These are phyloP conservation scores for Boletus sp. DNA, from an alignment of 1,284 basidiomycete species.

Conservation along the genomic window DNA sequence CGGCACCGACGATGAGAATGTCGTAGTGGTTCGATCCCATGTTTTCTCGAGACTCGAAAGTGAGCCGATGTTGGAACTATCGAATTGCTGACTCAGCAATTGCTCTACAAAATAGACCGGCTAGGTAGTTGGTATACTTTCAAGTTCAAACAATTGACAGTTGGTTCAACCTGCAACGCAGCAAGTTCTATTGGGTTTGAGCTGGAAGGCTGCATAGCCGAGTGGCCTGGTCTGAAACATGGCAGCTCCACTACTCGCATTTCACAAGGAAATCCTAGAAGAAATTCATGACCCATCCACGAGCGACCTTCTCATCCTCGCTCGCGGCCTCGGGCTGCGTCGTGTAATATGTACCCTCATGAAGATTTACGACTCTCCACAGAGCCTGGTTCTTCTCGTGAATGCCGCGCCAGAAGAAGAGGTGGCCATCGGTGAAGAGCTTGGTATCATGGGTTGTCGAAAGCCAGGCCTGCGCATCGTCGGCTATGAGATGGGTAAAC, in stretches of 20 bases:
- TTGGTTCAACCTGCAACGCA: not conserved
- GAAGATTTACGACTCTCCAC: constrained; percentile 90
- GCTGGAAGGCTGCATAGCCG: not conserved
- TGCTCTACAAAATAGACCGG: too few relatives aligned
- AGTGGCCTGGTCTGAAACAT: constrained; percentile 9
- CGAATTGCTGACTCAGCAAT: not conserved
- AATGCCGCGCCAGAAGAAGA: constrained; percentile 92
- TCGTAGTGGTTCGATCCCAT: constrained; percentile 56
- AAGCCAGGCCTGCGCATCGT: constrained; percentile 86
- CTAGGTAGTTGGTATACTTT: too few relatives aligned
- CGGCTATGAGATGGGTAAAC: constrained; percentile 82
- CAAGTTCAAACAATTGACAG: not conserved
- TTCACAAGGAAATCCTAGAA: constrained; percentile 67
- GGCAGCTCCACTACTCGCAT: constrained; percentile 53
- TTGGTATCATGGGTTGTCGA: constrained; percentile 89
- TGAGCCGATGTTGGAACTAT: not conserved
- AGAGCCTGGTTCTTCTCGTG: constrained; percentile 84
- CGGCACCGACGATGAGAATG: constrained; percentile 88
- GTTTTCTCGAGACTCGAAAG: not conserved
- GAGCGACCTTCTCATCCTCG: constrained; percentile 84
- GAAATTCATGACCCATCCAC: constrained; percentile 76
- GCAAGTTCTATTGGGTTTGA: constrained; percentile 4
- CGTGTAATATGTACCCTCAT: constrained; percentile 83
- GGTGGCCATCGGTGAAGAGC: constrained; percentile 88
- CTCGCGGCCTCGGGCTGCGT: constrained; percentile 85